These are phyloP conservation scores for Plasmodium ovale DNA, from an alignment of 169 alveolate genomes.

Conservation along the genomic window DNA sequence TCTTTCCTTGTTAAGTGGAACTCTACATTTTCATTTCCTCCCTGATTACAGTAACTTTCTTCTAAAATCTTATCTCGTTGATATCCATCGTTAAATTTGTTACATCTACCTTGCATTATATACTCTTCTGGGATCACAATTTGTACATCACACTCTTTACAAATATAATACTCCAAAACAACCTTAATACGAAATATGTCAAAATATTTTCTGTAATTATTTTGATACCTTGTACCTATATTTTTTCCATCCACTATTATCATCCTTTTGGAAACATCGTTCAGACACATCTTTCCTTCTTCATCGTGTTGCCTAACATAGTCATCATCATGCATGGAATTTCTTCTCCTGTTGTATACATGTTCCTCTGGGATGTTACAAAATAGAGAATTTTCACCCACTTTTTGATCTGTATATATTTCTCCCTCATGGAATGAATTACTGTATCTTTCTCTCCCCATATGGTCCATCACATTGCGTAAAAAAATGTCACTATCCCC, in stretches of 20 bases:
- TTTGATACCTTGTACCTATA: slow-evolving; percentile 48
- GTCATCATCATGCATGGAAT: too few relatives aligned
- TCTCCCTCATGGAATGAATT: too few relatives aligned
- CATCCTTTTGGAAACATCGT: background rate
- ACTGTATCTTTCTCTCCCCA: too few relatives aligned
- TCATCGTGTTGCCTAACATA: background rate
- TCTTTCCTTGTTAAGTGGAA: slow-evolving; percentile 17
- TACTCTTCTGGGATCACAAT: slow-evolving; percentile 46
- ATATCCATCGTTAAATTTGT: background rate
- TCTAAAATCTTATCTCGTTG: background rate
- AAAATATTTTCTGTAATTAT: slow-evolving; percentile 53
- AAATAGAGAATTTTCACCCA: too few relatives aligned
- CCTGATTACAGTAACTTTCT: background rate
- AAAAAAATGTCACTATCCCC: too few relatives aligned
- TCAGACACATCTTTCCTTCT: background rate
- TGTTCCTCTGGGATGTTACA: too few relatives aligned
- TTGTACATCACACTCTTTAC: slow-evolving; percentile 25
- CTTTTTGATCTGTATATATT: too few relatives aligned
- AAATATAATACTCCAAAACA: slow-evolving; percentile 31
- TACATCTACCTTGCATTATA: background rate
- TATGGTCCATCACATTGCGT: too few relatives aligned
- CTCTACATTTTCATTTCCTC: background rate
- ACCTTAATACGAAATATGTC: slow-evolving; percentile 42
- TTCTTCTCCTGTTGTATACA: too few relatives aligned
- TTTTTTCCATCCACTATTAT: slow-evolving; percentile 54